Percentiles rank a stretch among this genome's conserved stretches.
These are phyloP conservation scores for Pseudogymnoascus sp. DNA, from an alignment of 2,329 filamentous ascomycete genomes.

Conservation along the genomic window DNA sequence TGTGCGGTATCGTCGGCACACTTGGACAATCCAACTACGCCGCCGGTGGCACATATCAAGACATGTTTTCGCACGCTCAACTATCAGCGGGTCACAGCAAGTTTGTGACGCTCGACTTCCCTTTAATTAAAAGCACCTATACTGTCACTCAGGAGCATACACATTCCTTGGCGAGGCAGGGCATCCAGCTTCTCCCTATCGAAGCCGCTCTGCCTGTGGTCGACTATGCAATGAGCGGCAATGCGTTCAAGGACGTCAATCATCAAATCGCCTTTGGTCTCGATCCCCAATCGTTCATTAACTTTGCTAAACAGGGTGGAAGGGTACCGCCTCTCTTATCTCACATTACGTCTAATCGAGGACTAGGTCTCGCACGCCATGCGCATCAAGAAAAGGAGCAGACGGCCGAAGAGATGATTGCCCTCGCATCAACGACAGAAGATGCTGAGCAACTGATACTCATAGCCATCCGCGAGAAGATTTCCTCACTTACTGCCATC, in stretches of 20 bases:
- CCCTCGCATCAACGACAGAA: neutral
- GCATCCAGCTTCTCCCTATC: neutral
- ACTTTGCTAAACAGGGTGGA: neutral
- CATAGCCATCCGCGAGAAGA: neutral
- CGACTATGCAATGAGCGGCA: neutral
- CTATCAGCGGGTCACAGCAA: neutral
- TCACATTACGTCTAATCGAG: neutral
- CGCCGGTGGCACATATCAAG: neutral
- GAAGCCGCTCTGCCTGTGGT: neutral
- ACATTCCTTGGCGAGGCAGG: neutral
- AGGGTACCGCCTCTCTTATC: neutral
- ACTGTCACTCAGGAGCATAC: neutral
- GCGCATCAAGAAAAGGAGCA: neutral
- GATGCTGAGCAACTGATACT: neutral
- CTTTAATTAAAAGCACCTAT: neutral
- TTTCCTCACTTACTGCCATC: neutral
- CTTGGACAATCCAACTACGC: slow-evolving; percentile 15
- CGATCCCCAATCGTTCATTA: neutral
- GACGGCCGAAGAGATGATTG: neutral
- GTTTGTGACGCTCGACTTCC: neutral
- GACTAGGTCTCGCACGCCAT: neutral
- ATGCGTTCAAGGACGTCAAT: neutral
- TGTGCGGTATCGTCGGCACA: slow-evolving; percentile 11
- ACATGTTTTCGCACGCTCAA: neutral
- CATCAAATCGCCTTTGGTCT: neutral